These are phyloP conservation scores for Nakataea oryzae DNA, from an alignment of 2,329 filamentous ascomycete genomes.

Conservation along the genomic window DNA sequence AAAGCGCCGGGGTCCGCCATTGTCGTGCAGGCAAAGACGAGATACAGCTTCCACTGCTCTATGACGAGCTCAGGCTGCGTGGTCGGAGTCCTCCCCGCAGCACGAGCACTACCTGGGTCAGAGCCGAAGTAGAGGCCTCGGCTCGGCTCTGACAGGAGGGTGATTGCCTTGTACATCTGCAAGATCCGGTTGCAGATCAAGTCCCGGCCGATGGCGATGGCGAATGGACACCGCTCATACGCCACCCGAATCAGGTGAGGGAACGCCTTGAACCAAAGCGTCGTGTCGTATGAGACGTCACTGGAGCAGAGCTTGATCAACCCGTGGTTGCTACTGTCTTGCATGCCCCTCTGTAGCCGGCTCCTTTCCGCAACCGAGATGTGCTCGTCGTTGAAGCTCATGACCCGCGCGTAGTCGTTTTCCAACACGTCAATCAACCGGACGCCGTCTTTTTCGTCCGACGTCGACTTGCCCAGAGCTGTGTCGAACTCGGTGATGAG, in stretches of 20 bases:
- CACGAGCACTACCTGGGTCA: conserved; percentile 43
- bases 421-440: conserved; percentile 89
- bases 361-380: conserved; percentile 87
- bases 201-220: conserved; percentile 81
- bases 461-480: conserved; percentile 61
- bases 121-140: conserved; percentile 54
- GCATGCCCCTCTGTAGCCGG: conserved; percentile 79
- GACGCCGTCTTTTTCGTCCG: conserved; percentile 42
- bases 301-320: conserved; percentile 91
- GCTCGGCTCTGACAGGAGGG: conserved; percentile 64
- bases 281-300: conserved; percentile 88
- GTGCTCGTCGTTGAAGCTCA: conserved; percentile 87
- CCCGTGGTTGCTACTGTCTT: conserved; percentile 72
- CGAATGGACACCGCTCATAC: conserved; percentile 83
- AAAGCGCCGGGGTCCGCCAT: conserved; percentile 69
- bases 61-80: conserved; percentile 79
- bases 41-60: conserved; percentile 96
- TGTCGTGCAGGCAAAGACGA: conserved; percentile 95
- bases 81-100: conserved; percentile 45
- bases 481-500: conserved; percentile 90
- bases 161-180: conserved; percentile 84
- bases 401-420: conserved; percentile 75
- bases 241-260: conserved; percentile 87
- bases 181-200: conserved; percentile 85
- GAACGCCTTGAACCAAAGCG: conserved; percentile 96